phyloP scores from a whole-genome alignment of 2,329 filamentous ascomycete species.

The Alternaria brassicicola region DNA sequence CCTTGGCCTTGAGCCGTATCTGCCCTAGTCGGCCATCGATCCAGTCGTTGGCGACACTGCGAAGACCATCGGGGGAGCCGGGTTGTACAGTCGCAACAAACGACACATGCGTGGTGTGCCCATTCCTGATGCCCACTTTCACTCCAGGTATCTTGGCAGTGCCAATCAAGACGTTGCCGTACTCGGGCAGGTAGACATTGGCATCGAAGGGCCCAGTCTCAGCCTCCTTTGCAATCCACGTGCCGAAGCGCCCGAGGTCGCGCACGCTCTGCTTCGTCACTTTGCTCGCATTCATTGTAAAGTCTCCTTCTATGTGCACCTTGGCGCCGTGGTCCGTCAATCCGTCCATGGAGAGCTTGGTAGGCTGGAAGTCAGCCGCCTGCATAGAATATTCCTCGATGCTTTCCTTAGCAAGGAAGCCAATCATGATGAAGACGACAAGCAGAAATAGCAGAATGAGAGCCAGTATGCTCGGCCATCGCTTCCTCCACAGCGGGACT shows the following conservation, averaged over 20 bases:
- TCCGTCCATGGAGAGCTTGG: conserved; percentile 81
- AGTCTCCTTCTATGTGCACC: conserved; percentile 80
- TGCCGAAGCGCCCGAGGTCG: conserved; percentile 76
- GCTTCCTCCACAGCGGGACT: conserved; percentile 49
- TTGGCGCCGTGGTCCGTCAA: conserved; percentile 79
- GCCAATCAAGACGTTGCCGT: conserved; percentile 77
- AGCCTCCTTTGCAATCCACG: conserved; percentile 78
- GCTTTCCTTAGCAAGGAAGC: conserved; percentile 79
- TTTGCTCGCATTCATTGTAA: conserved; percentile 77
- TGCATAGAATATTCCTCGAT: conserved; percentile 87
- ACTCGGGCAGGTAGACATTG: conserved; percentile 81
- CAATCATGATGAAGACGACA: conserved; percentile 75
- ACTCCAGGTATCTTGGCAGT: conserved; percentile 77
- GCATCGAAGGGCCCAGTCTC: conserved; percentile 76
- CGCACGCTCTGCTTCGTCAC: conserved; percentile 74
- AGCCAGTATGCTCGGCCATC: conserved; percentile 82
- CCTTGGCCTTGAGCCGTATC: conserved; percentile 74
- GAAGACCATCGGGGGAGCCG: conserved; percentile 77
- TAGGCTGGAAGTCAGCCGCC: conserved; percentile 81
- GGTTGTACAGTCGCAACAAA: conserved; percentile 77
- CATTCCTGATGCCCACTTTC: conserved; percentile 76
- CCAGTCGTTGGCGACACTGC: conserved; percentile 85
- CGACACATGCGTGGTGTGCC: conserved; percentile 77
- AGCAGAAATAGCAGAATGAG: conserved; percentile 68
- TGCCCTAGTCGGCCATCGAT: conserved; percentile 76